Conservation (phyloP, 345 rosid species). For the Cardamine chenopodiifolia region DNA sequence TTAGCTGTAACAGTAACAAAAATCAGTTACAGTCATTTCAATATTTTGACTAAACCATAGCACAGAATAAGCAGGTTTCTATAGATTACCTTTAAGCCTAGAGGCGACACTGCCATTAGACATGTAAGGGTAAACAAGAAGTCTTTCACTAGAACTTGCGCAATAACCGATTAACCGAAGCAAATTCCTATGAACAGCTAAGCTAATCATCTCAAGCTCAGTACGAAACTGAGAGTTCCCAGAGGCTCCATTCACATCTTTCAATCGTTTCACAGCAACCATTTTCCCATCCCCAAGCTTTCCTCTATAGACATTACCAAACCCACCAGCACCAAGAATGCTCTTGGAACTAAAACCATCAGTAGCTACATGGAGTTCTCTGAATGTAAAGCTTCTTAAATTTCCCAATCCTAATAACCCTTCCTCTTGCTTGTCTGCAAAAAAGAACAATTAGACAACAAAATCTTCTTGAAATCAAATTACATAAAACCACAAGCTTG, state of each 20-base stretch:
- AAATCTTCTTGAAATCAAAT: background rate
- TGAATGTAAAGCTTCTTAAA: slow-evolving; percentile 76
- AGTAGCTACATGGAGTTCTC: slow-evolving; percentile 80
- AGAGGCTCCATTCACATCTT: slow-evolving; percentile 69
- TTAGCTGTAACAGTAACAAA: slow-evolving; percentile 52
- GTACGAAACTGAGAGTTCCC: slow-evolving; percentile 92
- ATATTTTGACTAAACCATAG: background rate
- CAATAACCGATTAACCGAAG: slow-evolving; percentile 84
- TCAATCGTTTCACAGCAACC: slow-evolving; percentile 86
- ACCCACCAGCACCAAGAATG: slow-evolving; percentile 92
- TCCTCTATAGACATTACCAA: slow-evolving; percentile 93
- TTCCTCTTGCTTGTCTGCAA: slow-evolving; percentile 73
- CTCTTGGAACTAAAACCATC: slow-evolving; percentile 78
- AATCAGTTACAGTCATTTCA: background rate
- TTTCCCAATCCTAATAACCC: slow-evolving; percentile 73
- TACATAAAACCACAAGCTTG: background rate
- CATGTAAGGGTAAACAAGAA: slow-evolving; percentile 94
- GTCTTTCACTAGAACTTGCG: slow-evolving; percentile 70
- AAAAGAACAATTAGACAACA: background rate
- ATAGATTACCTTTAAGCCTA: slow-evolving; percentile 74
- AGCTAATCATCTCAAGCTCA: slow-evolving; percentile 93
- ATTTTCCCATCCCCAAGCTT: slow-evolving; percentile 69
- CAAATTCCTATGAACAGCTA: slow-evolving; percentile 88
- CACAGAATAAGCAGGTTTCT: background rate
- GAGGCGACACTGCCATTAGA: slow-evolving; percentile 94